Evolutionary conservation across 345 rosid species (phyloP), one percentile per base, ranked within the genome.

Genomic region (Pistacia atlantica): DNA sequence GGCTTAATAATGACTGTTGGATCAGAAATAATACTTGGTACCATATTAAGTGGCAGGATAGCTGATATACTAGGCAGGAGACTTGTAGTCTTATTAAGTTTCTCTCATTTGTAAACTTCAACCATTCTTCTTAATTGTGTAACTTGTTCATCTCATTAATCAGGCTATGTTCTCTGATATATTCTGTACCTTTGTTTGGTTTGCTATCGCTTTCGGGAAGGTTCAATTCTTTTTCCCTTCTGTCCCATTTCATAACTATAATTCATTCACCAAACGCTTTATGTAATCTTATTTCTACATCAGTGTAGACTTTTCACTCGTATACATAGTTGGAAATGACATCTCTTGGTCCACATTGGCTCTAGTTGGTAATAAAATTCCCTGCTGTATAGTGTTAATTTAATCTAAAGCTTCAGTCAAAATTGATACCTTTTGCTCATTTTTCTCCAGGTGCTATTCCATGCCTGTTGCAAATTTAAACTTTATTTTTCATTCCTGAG

Each of bases 1-100:
- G 92, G 88, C 1, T 90, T 90, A 52, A 25, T 89, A 49, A 18
- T 89, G 80, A 86, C 91, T 3, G 33, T 90, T 63, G 92, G 92
- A 22, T 22, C 25, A 81, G 91, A 84, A 62, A 82, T 89, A 86
- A n/a, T 22, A 22, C 25, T 84, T 12, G 88, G 93, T 35, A 88
- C 91, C 64, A 20, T 85, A 11, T 28, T 81, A 56, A 84, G 91
- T 65, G 91, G 90, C 12, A 87, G 52, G 22, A 38, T 76, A 75
- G 72, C 91, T 28, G 88, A 86, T 62, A 28, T 68, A 3, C 59
- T 89, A 33, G 95, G 92, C 56, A 81, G 87, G 35, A 88, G 76
- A 76, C 69, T 77, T 8, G 91, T 89, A 82, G 86, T 70, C 56
- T 57, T 22, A 1, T 38, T 16, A n/a, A 11, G 37, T 48, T 72